Base-by-base conservation (phyloP, 495 filamentous ascomycete species). In the Patellaria atrata region DNA sequence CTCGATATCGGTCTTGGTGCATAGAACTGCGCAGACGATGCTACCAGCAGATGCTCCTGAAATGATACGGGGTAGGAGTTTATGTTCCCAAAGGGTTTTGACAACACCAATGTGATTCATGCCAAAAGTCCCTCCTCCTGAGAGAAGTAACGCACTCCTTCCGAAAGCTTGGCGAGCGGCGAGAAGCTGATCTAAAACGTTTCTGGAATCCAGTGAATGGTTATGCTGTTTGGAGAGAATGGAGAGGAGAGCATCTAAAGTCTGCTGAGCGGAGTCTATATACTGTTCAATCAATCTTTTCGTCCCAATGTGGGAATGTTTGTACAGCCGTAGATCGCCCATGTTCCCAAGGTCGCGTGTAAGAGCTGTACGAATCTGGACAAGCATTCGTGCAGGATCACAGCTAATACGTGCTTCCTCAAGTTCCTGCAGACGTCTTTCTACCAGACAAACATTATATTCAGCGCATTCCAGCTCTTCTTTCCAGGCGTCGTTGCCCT, bases 41-140 rank as follows among this genome's bases (percentile, higher is more conserved):
- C 82, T 87, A n/a, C 87, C 87, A 2, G 87, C 87, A 1, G 84
- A 93, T 0, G 86, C 79, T 5, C 87, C 87, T 1, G 85, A 94
- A 35, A 96, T 86, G 51, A 96, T 89, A 13, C 85, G 73, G 5
- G 87, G 87, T 2, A 94, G 68, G 3, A 93, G 62, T 1, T 68
- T 69, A 11, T 69, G 60, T 50, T 91, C 73, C 51, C 70, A 85
- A 11, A 96, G 66, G 4, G 79, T 67, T 47, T 93, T 92, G 41
- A 94, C 59, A n/a, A 94, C 86, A 2, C 87, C 87, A 41, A 94
- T 79, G 54, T 96, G 87, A 30, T 79, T 81, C 87, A 96, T 94
- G 17, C 87, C 87, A 55, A 93, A 87, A 0, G 84, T 94, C 0
- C 79, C 87, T 6, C 87, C 87, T 11, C 87, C 87, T 10, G 84